Evolutionary conservation across 108 stramenopile genomes (phyloP).

Genomic region (Thalassiosira profunda): DNA sequence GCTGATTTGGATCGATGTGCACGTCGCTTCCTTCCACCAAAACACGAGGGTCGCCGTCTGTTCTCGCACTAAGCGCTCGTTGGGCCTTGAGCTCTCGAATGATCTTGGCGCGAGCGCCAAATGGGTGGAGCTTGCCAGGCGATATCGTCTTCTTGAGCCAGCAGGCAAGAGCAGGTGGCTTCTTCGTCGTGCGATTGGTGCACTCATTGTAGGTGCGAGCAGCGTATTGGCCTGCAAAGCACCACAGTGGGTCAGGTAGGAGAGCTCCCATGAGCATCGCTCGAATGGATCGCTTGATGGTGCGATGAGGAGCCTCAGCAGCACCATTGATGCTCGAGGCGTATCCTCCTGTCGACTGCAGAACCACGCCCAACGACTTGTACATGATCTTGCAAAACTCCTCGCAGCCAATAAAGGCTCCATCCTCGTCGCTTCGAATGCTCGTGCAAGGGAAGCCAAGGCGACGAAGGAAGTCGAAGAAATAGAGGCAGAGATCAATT

Average conservation of each 20-base stretch:
- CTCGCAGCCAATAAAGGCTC: background rate
- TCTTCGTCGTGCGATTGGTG: too few relatives aligned
- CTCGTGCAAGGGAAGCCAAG: background rate
- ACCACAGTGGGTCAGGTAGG: background rate
- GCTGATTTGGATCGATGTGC: too few relatives aligned
- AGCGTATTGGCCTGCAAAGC: slow-evolving; percentile 6
- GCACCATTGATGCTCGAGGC: slow-evolving; percentile 11
- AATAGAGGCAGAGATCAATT: slow-evolving; percentile 6
- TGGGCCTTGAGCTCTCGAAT: background rate
- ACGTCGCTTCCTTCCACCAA: too few relatives aligned
- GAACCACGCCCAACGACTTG: background rate
- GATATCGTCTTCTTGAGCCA: too few relatives aligned
- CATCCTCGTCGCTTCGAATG: slow-evolving; percentile 13
- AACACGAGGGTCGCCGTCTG: background rate
- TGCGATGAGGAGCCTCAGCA: slow-evolving; percentile 4
- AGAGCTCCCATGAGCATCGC: background rate
- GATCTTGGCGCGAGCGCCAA: background rate
- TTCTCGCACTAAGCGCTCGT: slow-evolving; percentile 4
- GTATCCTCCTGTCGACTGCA: slow-evolving; percentile 13
- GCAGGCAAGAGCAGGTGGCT: too few relatives aligned
- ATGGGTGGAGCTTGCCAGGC: slow-evolving; percentile 3
- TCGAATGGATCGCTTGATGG: slow-evolving; percentile 3
- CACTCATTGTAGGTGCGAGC: too few relatives aligned
- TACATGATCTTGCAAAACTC: slow-evolving; percentile 6
- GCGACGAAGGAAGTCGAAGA: background rate